Evolutionary conservation across 257 asterid species (phyloP), one percentile per base, ranked within the genome.

Genomic region (Parsonsia alboflavescens): DNA sequence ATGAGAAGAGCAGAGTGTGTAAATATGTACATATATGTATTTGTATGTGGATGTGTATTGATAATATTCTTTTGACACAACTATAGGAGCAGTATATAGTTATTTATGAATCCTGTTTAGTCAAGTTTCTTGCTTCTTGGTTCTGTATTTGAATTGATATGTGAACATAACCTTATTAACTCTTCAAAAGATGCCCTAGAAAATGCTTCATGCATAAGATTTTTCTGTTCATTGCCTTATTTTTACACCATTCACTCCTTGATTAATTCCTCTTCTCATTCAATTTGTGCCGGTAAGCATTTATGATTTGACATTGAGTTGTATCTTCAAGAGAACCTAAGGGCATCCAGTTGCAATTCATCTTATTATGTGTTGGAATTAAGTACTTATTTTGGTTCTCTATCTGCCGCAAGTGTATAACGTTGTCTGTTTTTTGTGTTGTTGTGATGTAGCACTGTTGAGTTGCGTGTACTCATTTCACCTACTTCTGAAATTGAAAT

Each of bases 311-410:
- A 22, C 15, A n/a, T 54, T n/a, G 22, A 41, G 33, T 26, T 53
- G 11, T 10, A 2, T 52, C 7, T 52, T 52, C 21, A 36, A 16
- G 22, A 41, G 22, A 41, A 53, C 22, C 7, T 41, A 39, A 21
- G 68, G 54, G 28, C 61, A 74, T 64, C 53, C 24, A 53, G 68
- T 61, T 66, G 68, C 73, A 41, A 42, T 41, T 41, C 22, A 33
- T 24, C 52, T 54, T 16, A 7, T 21, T 10, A 11, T 41, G 67
- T 52, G 42, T 42, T 45, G 4, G 21, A 49, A 42, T 53, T 56
- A 26, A n/a, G 45, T 26, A 33, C 46, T 12, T 73, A 9, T 21
- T 17, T 58, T 44, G 21, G 12, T 22, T 66, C 41, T 21, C 30
- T 22, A 15, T n/a, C 22, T 64, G 49, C 7, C 0, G 26, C 33